Evolutionary conservation across 2,329 filamentous ascomycete genomes (phyloP).

Genomic region (Hypocreales sp.): DNA sequence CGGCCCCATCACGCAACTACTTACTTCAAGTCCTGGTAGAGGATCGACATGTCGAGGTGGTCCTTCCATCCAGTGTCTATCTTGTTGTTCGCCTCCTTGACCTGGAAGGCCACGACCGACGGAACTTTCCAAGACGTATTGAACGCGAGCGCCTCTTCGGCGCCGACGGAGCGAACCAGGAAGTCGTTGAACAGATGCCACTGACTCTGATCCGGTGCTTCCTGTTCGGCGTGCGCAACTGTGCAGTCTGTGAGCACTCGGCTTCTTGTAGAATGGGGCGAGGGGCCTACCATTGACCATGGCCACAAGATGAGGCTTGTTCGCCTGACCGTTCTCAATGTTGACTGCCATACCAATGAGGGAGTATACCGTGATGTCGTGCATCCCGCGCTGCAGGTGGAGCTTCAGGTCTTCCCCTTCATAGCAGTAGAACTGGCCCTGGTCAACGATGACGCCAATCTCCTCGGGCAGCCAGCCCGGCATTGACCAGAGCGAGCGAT

Average conservation of each 20-base stretch:
- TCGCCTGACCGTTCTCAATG: conserved; percentile 70
- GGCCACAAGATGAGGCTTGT: conserved; percentile 81
- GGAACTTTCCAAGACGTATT: conserved; percentile 87
- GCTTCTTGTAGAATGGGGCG: too few species aligned
- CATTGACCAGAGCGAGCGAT: conserved; percentile 71
- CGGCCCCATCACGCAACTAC: conserved; percentile 4
- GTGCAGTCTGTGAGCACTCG: not conserved
- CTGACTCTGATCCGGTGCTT: conserved; percentile 44
- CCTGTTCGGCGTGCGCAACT: conserved; percentile 52
- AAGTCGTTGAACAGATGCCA: conserved; percentile 99
- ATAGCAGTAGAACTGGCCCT: conserved; percentile 88
- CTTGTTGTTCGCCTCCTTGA: conserved; percentile 64
- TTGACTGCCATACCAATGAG: conserved; percentile 80
- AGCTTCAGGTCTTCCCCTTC: conserved; percentile 79
- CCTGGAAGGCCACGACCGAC: conserved; percentile 73
- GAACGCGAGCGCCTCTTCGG: conserved; percentile 77
- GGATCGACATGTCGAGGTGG: conserved; percentile 64
- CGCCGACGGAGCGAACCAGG: conserved; percentile 63
- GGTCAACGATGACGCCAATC: conserved; percentile 80
- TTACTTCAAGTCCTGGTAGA: conserved; percentile 57
- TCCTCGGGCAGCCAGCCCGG: conserved; percentile 88
- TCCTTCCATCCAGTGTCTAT: conserved; percentile 81
- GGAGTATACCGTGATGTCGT: conserved; percentile 79
- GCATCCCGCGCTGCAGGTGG: conserved; percentile 63
- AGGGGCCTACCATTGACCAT: conserved; percentile 59